Evolutionary conservation across 306 rosid species (phyloP).

Genomic region (Quercus cerris): DNA sequence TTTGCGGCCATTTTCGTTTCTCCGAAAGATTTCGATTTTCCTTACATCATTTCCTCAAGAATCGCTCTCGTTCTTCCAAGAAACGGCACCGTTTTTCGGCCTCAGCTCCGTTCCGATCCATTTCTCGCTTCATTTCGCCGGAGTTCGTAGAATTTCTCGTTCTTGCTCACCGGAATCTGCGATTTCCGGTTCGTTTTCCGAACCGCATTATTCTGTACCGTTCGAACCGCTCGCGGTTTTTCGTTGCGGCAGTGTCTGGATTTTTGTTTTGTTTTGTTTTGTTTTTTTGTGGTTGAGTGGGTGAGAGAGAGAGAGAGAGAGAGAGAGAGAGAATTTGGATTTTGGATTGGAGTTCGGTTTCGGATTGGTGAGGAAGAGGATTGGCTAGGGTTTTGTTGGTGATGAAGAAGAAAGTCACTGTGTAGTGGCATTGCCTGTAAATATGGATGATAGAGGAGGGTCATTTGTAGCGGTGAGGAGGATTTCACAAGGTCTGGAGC

Average conservation of each 20-base stretch:
- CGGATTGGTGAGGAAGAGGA: constrained; percentile 7
- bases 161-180: neutral
- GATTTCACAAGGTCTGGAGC: constrained; percentile 90
- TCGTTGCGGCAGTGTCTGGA: neutral
- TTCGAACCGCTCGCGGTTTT: neutral
- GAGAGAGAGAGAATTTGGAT: neutral
- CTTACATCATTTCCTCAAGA: constrained; percentile 11
- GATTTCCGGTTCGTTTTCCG: neutral
- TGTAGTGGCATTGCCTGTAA: constrained; percentile 15
- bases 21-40: neutral
- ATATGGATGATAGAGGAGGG: constrained; percentile 92
- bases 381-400: neutral
- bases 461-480: constrained; percentile 97
- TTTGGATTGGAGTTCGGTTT: neutral
- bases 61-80: constrained; percentile 28
- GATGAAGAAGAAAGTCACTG: constrained; percentile 7
- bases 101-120: neutral
- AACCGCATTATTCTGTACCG: no score
- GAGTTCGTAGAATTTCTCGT: constrained; percentile 1
- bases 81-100: neutral
- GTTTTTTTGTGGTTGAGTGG: neutral
- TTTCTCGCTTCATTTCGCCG: neutral
- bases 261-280: neutral
- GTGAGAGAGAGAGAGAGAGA: neutral
- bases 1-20: neutral